A percentile compares a stretch with the other conserved stretches of the same genome.
phyloP scores from a whole-genome alignment of 2,329 filamentous ascomycete species.

The Coniochaeta hoffmannii region DNA sequence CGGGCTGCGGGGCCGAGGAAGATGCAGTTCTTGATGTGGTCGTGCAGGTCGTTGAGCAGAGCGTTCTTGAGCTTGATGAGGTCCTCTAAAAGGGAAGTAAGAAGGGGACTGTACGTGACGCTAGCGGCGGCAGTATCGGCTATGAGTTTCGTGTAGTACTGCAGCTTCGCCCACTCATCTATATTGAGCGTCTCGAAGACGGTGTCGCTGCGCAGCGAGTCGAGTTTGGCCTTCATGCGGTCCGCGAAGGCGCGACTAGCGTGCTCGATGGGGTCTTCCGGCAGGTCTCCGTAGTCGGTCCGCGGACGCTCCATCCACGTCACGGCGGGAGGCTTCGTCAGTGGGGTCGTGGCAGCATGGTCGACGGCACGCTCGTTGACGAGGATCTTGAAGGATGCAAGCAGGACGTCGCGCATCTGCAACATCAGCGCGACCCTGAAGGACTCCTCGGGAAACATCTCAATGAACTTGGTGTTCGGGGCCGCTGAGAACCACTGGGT shows the following conservation, averaged over 20 bases:
- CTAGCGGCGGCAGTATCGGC: not conserved
- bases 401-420: slow-evolving; percentile 32
- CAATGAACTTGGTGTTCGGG: slow-evolving; percentile 51
- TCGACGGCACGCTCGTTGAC: slow-evolving; percentile 55
- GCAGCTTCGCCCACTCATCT: slow-evolving; percentile 26
- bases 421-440: slow-evolving; percentile 48
- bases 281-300: slow-evolving; percentile 47
- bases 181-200: slow-evolving; percentile 22
- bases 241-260: slow-evolving; percentile 46
- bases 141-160: slow-evolving; percentile 6
- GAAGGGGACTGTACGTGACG: not conserved
- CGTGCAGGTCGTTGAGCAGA: slow-evolving; percentile 7
- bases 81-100: not conserved
- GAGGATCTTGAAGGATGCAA: slow-evolving; percentile 49
- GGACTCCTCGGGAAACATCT: slow-evolving; percentile 54
- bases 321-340: slow-evolving; percentile 1
- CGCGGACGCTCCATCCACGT: slow-evolving; percentile 19
- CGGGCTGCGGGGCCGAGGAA: not conserved
- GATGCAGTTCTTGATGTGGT: slow-evolving; percentile 6
- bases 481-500: slow-evolving; percentile 50
- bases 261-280: slow-evolving; percentile 40
- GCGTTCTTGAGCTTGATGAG: slow-evolving; percentile 7
- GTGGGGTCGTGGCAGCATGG: slow-evolving; percentile 21
- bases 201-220: slow-evolving; percentile 23
- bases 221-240: slow-evolving; percentile 27